Percentiles rank a stretch among this genome's conserved stretches.
These are phyloP conservation scores for Cydonia oblonga DNA, from an alignment of 331 rosid genomes.

Conservation along the genomic window DNA sequence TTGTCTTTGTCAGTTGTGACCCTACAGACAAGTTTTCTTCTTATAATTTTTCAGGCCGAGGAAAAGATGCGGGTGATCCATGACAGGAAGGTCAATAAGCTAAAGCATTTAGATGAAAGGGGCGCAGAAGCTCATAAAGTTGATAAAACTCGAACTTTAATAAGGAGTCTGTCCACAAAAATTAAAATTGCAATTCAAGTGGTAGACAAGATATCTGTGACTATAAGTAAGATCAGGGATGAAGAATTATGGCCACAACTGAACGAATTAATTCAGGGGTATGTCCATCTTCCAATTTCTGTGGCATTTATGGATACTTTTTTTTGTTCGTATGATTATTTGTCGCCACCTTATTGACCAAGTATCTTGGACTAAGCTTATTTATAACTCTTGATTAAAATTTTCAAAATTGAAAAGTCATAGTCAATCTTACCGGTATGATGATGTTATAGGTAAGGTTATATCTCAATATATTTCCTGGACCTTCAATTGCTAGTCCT, in stretches of 20 bases:
- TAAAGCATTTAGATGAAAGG: constrained; percentile 64
- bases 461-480: background rate
- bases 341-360: background rate
- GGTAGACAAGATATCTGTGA: constrained; percentile 78
- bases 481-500: background rate
- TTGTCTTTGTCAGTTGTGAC: background rate
- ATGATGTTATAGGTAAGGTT: background rate
- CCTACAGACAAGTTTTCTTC: background rate
- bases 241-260: constrained; percentile 94
- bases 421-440: background rate
- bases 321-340: background rate
- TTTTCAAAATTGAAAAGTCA: background rate
- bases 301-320: background rate
- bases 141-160: constrained; percentile 50
- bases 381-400: background rate
- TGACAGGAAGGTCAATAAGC: constrained; percentile 65
- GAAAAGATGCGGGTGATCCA: constrained; percentile 89
- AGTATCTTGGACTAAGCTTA: background rate
- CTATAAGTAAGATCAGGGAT: constrained; percentile 82
- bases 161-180: constrained; percentile 73
- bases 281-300: constrained; percentile 22
- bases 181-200: constrained; percentile 89
- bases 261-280: constrained; percentile 80
- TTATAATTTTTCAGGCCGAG: constrained; percentile 53
- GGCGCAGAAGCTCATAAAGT: constrained; percentile 78